A percentile compares a stretch with the other conserved stretches of the same genome.
Conservation (phyloP, 2,329 filamentous ascomycete species). For the Elsinoe necatrix region DNA sequence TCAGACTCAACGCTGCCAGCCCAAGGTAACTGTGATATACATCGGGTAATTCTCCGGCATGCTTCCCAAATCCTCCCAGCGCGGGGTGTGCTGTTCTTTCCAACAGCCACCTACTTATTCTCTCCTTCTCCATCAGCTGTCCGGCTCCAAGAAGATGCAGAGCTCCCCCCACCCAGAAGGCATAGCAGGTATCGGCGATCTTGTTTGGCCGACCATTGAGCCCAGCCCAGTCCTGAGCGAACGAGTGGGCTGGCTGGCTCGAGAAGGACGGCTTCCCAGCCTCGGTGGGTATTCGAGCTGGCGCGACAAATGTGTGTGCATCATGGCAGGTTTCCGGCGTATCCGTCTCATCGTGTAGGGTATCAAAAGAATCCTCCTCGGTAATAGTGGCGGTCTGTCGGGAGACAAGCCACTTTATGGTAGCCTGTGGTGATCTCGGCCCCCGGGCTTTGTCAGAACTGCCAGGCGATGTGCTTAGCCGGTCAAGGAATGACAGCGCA, state of each 20-base stretch:
- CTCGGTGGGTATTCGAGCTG: conserved; percentile 24
- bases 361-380: conserved; percentile 35
- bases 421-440: conserved; percentile 32
- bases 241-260: conserved; percentile 54
- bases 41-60: conserved; percentile 46
- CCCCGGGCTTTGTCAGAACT: conserved; percentile 16
- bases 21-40: conserved; percentile 87
- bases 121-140: conserved; percentile 15
- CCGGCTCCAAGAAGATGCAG: conserved; percentile 25
- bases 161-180: conserved; percentile 78
- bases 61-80: conserved; percentile 39
- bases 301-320: conserved; percentile 32
- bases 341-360: conserved; percentile 25
- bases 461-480: conserved; percentile 35
- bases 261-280: conserved; percentile 25
- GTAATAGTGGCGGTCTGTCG: conserved; percentile 40
- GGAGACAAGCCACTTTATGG: conserved; percentile 39
- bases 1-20: conserved; percentile 66
- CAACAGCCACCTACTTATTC: conserved; percentile 61
- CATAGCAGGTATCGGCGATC: conserved; percentile 87
- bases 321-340: conserved; percentile 34
- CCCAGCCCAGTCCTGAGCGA: conserved; percentile 53
- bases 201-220: conserved; percentile 92
- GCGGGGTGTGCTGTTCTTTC: conserved; percentile 80
- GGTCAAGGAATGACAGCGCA: conserved; percentile 66